Evolutionary conservation across 1,284 basidiomycete species (phyloP).

Genomic region (Trichosporon inkin): DNA sequence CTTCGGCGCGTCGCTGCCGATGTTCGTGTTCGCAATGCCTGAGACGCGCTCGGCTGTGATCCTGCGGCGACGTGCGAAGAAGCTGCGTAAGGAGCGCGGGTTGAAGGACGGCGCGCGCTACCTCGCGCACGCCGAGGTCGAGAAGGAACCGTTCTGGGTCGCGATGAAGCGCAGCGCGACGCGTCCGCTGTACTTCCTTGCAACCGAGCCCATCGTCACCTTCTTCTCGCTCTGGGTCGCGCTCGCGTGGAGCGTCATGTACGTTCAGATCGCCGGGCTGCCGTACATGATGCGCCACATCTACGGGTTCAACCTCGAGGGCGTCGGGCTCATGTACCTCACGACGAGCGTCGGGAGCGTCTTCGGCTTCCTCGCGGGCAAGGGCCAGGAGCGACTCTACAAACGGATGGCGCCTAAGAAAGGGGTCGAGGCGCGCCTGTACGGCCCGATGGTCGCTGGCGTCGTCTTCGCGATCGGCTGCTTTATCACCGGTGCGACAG

Average conservation of each 20-base stretch:
- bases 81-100: constrained; percentile 41
- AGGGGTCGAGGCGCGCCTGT: constrained; percentile 71
- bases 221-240: constrained; percentile 72
- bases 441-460: constrained; percentile 62
- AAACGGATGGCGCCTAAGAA: constrained; percentile 43
- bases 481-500: constrained; percentile 53
- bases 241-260: constrained; percentile 73
- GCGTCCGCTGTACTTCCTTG: constrained; percentile 54
- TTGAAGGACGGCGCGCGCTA: constrained; percentile 40
- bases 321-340: constrained; percentile 62
- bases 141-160: constrained; percentile 36
- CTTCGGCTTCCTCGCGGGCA: constrained; percentile 59
- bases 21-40: constrained; percentile 39
- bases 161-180: constrained; percentile 37
- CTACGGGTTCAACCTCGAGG: constrained; percentile 63
- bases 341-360: constrained; percentile 58
- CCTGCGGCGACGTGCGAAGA: constrained; percentile 37
- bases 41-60: constrained; percentile 49
- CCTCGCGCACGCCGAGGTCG: constrained; percentile 47
- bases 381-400: constrained; percentile 67
- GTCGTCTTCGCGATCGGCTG: constrained; percentile 62
- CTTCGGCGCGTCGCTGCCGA: constrained; percentile 30
- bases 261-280: constrained; percentile 65
- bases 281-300: constrained; percentile 60
- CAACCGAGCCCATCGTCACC: constrained; percentile 71